phyloP scores from a whole-genome alignment of 2,329 filamentous ascomycete species.

The Xylaria sp. region DNA sequence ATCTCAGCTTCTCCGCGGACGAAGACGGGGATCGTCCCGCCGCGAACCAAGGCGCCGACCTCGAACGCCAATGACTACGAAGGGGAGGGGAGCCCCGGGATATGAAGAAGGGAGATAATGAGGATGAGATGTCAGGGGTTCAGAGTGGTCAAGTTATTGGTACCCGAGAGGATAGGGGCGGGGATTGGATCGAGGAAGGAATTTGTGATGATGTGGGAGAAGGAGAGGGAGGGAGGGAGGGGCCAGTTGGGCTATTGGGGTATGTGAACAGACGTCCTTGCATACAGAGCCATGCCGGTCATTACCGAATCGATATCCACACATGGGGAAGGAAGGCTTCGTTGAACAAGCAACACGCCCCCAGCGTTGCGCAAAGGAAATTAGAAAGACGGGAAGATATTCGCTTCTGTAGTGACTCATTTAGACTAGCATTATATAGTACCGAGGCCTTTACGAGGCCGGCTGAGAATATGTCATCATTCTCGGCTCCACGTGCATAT shows the following conservation, averaged over 20 bases:
- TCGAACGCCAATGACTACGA: slow-evolving; percentile 30
- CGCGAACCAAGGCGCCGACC: background rate
- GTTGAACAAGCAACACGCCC: background rate
- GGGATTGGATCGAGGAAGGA: too few relatives aligned
- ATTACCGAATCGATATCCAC: background rate
- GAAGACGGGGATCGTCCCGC: background rate
- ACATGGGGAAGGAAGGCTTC: background rate
- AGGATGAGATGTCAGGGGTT: background rate
- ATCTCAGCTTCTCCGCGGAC: slow-evolving; percentile 28
- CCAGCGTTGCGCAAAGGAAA: background rate
- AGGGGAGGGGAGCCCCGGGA: slow-evolving; percentile 27
- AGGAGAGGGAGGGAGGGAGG: background rate
- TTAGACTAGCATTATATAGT: background rate
- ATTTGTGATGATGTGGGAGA: too few relatives aligned
- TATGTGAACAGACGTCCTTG: background rate
- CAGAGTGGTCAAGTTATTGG: too few relatives aligned
- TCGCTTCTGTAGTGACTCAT: background rate
- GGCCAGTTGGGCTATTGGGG: background rate
- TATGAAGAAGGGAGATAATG: background rate
- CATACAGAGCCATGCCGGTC: background rate
- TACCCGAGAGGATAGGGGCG: background rate
- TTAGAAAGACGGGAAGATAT: background rate
- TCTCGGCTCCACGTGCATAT: too few relatives aligned
- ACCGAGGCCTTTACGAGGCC: too few relatives aligned
- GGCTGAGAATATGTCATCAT: too few relatives aligned